Conservation (phyloP, 441 rosid genomes). For the Populus tomentosa region DNA sequence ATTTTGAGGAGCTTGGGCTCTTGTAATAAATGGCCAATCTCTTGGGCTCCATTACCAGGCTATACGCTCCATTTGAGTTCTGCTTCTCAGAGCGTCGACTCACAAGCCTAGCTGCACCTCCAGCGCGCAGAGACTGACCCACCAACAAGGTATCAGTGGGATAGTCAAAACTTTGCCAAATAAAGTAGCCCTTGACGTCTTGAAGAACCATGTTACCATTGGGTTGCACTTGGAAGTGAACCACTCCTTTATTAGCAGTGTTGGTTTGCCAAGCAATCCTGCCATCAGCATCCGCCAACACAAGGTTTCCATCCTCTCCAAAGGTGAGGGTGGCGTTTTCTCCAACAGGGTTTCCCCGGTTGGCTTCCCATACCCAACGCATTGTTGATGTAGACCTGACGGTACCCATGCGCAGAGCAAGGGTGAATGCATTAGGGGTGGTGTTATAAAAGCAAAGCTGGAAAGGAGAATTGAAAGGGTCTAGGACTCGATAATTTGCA, state of each 20-base stretch:
- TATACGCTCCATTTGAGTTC: slow-evolving; percentile 49
- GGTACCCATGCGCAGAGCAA: slow-evolving; percentile 58
- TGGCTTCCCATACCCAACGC: slow-evolving; percentile 71
- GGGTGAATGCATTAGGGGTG: slow-evolving; percentile 38
- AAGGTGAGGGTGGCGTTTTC: slow-evolving; percentile 53
- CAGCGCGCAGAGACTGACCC: slow-evolving; percentile 47
- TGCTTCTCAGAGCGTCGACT: slow-evolving; percentile 34
- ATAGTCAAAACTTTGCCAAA: slow-evolving; percentile 75
- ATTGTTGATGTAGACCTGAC: slow-evolving; percentile 33
- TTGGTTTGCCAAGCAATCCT: slow-evolving; percentile 60
- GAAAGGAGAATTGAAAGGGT: slow-evolving; percentile 19
- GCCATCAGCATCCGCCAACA: slow-evolving; percentile 57
- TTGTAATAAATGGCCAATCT: slow-evolving; percentile 41
- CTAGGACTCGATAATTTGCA: slow-evolving; percentile 30
- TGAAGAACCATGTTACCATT: slow-evolving; percentile 66
- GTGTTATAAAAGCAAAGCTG: slow-evolving; percentile 46
- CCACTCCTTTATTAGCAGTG: slow-evolving; percentile 61
- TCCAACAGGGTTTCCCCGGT: slow-evolving; percentile 48
- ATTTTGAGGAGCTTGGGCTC: slow-evolving; percentile 37
- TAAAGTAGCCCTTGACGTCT: slow-evolving; percentile 42
- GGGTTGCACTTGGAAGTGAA: slow-evolving; percentile 44
- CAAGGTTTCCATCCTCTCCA: slow-evolving; percentile 53
- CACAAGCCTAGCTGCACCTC: slow-evolving; percentile 40
- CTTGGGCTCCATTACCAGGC: slow-evolving; percentile 55
- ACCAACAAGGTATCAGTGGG: slow-evolving; percentile 71